A percentile compares a stretch with the other conserved stretches of the same genome.
These are phyloP conservation scores for Parathielavia hyrcaniae DNA, from an alignment of 495 filamentous ascomycete species.

Conservation along the genomic window DNA sequence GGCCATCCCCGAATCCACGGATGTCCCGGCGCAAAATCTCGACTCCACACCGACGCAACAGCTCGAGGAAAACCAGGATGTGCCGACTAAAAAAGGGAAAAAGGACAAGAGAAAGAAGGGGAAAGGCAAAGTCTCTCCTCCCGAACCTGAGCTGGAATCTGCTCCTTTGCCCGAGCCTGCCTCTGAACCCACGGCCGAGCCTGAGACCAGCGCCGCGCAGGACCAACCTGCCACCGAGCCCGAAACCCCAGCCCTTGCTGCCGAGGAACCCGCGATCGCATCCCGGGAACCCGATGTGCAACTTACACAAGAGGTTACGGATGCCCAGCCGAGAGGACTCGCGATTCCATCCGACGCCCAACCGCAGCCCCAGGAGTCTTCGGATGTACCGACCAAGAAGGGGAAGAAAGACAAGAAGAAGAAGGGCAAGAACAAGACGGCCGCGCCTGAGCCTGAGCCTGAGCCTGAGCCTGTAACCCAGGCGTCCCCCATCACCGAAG, in stretches of 20 bases:
- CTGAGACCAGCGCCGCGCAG: background rate
- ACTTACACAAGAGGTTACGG: background rate
- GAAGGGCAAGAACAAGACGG: conserved; percentile 14
- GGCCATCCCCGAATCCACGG: background rate
- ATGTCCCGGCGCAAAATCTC: background rate
- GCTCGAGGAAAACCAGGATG: background rate
- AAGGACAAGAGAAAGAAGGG: conserved; percentile 27
- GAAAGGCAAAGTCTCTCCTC: conserved; percentile 10
- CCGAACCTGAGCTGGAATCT: conserved; percentile 14
- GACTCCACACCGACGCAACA: background rate
- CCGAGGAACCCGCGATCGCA: background rate
- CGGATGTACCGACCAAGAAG: conserved; percentile 17
- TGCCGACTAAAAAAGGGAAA: conserved; percentile 24
- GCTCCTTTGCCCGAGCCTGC: background rate
- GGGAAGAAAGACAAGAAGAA: conserved; percentile 29
- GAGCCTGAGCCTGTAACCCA: conserved; percentile 20
- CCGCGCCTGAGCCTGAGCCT: conserved; percentile 9
- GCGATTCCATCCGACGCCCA: background rate
- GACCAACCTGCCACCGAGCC: background rate
- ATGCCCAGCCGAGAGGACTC: background rate
- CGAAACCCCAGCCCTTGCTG: background rate
- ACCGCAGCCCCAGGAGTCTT: background rate
- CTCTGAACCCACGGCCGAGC: conserved; percentile 1
- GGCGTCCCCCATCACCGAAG: conserved; percentile 7
- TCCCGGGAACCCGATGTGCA: background rate